phyloP scores from a whole-genome alignment of 1,284 basidiomycete species.

The Ceratobasidium sp. region DNA sequence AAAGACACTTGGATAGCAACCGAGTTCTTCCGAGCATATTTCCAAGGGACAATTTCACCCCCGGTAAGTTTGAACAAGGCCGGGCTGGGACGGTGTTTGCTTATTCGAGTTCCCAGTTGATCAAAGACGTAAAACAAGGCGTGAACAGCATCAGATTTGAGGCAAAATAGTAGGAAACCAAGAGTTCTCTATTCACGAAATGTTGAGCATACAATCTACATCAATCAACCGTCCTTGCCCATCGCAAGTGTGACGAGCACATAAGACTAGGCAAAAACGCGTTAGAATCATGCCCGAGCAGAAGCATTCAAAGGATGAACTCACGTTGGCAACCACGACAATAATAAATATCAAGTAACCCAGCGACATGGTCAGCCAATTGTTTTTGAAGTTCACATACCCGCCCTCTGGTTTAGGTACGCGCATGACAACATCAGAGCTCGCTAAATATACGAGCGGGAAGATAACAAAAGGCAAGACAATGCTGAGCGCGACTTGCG shows the following conservation, averaged over 20 bases:
- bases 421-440: conserved; percentile 55
- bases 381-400: conserved; percentile 73
- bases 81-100: background rate
- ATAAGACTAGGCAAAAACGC: conserved; percentile 57
- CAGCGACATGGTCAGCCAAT: conserved; percentile 65
- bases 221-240: conserved; percentile 16
- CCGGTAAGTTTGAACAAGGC: conserved; percentile 66
- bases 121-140: conserved; percentile 34
- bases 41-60: conserved; percentile 78
- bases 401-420: conserved; percentile 53
- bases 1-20: conserved; percentile 80
- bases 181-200: background rate
- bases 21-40: conserved; percentile 80
- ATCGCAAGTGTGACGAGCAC: conserved; percentile 65
- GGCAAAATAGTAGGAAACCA: conserved; percentile 4
- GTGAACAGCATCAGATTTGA: conserved; percentile 20
- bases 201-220: conserved; percentile 5
- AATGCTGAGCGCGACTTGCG: conserved; percentile 89
- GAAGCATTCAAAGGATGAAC: background rate
- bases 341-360: conserved; percentile 75
- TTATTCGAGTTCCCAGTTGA: conserved; percentile 11
- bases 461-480: conserved; percentile 90
- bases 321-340: conserved; percentile 74
- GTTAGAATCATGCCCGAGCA: background rate
- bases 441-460: conserved; percentile 83